Percentiles rank a stretch among this genome's conserved stretches.
Conservation (phyloP, 805 yeast species). For the Hermanozyma aechmeae region DNA sequence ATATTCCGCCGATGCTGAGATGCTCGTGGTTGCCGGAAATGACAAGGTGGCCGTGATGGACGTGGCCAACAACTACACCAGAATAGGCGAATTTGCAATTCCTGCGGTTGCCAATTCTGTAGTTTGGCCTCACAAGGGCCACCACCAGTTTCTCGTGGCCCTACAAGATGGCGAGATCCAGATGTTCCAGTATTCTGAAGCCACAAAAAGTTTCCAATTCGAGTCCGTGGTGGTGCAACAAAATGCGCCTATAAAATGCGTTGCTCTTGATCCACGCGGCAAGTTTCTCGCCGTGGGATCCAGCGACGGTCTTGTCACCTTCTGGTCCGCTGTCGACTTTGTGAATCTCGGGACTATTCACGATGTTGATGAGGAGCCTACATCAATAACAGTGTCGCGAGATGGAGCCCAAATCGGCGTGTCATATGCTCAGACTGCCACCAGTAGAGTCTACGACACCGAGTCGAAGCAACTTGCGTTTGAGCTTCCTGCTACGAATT, state of each 20-base stretch:
- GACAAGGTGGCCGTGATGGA: slow-evolving; percentile 28
- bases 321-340: slow-evolving; percentile 38
- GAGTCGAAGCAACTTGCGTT: too few species aligned
- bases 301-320: slow-evolving; percentile 45
- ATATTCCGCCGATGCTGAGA: slow-evolving; percentile 39
- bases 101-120: slow-evolving; percentile 23
- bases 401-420: slow-evolving; percentile 41
- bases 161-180: slow-evolving; percentile 37
- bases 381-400: slow-evolving; percentile 27
- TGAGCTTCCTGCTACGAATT: too few species aligned
- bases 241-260: slow-evolving; percentile 38
- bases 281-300: slow-evolving; percentile 43
- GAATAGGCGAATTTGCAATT: slow-evolving; percentile 15
- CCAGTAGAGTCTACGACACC: slow-evolving; percentile 30
- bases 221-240: slow-evolving; percentile 38
- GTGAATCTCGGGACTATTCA: slow-evolving; percentile 26
- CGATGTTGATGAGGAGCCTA: slow-evolving; percentile 34
- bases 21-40: slow-evolving; percentile 35
- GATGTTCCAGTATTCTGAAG: slow-evolving; percentile 16
- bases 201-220: too few species aligned
- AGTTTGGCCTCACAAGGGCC: slow-evolving; percentile 37
- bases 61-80: slow-evolving; percentile 19
- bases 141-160: slow-evolving; percentile 26
- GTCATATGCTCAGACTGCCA: slow-evolving; percentile 33
- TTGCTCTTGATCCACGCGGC: slow-evolving; percentile 46